Conservation (phyloP, 805 yeast species). For the Maudiozyma serrabonitensis region DNA sequence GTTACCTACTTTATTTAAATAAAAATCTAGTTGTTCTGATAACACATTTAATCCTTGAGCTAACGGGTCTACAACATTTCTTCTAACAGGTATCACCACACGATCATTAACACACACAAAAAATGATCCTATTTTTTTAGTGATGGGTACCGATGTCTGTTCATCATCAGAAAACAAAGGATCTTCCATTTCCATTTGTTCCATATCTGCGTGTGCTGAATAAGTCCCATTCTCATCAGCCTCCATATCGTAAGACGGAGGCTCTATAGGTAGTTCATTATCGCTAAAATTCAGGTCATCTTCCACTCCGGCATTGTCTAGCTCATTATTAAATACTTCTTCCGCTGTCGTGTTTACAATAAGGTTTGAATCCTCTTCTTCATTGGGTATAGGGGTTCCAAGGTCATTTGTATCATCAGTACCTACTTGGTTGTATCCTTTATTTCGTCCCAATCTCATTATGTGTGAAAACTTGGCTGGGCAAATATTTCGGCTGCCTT, state of each 20-base stretch:
- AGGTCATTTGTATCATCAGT: background rate
- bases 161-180: background rate
- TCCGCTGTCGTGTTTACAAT: too few relatives aligned
- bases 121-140: slow-evolving; percentile 10
- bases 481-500: background rate
- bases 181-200: background rate
- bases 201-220: background rate
- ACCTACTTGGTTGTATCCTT: background rate
- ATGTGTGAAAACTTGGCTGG: background rate
- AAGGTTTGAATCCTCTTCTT: background rate
- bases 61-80: slow-evolving; percentile 39
- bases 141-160: slow-evolving; percentile 1
- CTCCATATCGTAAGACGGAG: slow-evolving; percentile 21
- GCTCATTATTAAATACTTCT: background rate
- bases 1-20: slow-evolving; percentile 63
- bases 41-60: slow-evolving; percentile 29
- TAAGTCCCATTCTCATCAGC: background rate
- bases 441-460: background rate
- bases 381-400: background rate
- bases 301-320: slow-evolving; percentile 6
- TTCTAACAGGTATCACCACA: slow-evolving; percentile 32
- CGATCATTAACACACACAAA: slow-evolving; percentile 20
- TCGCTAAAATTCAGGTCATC: slow-evolving; percentile 1
- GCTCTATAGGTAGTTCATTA: slow-evolving; percentile 22
- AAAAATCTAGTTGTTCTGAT: slow-evolving; percentile 42